Base-by-base conservation (phyloP, 495 filamentous ascomycete species). In the Xylaria longipes region DNA sequence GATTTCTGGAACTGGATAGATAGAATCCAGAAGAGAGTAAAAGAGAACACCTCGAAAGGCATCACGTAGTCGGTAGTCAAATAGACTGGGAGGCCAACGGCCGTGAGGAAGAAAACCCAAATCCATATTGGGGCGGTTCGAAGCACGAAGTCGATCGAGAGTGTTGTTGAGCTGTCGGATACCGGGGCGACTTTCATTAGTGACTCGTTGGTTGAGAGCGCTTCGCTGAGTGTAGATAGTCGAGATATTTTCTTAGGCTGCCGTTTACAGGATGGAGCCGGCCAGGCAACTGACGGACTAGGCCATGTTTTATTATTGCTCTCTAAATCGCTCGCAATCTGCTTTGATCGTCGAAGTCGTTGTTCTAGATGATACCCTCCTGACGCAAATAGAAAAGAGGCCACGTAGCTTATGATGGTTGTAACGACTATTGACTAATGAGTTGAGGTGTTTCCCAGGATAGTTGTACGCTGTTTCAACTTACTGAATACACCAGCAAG, bases 401-500 rank as follows among this genome's bases (percentile, higher is more conserved):
- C 48, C 6, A 73, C 43, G 64, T 76, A 79, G 27, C 77, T 63
- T 5, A 71, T 37, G 11, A 76, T 20, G 4, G 70, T 74, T 6
- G 73, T 77, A 22, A 76, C 33, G 29, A 73, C 77, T 79, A 52
- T 71, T 29, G 12, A 25, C 72, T 8, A 15, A 41, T 75, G 65
- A 74, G 72, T 41, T 17, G 20, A 27, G 15, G 17, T 35, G 3
- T 15, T 7, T 1, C 35, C n/a, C 7, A 25, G 39, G 9, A 14
- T 50, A 20, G 9, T 6, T 17, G 1, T 31, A 3, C 11, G 48
- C 15, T 31, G 0, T 5, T 57, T 11, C 1, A 22, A 46, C 83
- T 77, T 72, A 85, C 83, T 14, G 33, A 84, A 84, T 52, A 75
- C 81, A 1, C 77, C 75, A 7, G 81, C 78, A 62, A 84, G 77